Evolutionary conservation across 345 rosid species (phyloP).

Genomic region (Brassica carinata): DNA sequence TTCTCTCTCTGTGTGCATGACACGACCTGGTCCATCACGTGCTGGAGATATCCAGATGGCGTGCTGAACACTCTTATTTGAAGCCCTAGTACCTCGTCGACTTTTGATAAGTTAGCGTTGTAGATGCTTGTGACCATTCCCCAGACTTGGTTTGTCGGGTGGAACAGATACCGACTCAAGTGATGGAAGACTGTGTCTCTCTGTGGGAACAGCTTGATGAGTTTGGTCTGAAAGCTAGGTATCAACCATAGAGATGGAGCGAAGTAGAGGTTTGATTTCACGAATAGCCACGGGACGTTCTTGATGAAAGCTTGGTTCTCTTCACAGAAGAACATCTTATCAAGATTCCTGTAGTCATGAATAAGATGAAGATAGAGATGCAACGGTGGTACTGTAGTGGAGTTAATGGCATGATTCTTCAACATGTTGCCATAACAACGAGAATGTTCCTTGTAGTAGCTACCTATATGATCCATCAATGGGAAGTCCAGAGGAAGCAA

Average conservation of each 20-base stretch:
- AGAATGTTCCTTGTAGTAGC: conserved; percentile 30
- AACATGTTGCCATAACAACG: conserved; percentile 33
- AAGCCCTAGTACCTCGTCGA: conserved; percentile 39
- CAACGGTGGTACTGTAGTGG: background rate
- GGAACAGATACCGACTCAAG: conserved; percentile 41
- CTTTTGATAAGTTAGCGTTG: conserved; percentile 30
- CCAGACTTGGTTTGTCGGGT: conserved; percentile 48
- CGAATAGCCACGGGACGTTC: conserved; percentile 42
- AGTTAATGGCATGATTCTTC: background rate
- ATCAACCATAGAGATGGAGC: conserved; percentile 40
- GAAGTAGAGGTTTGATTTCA: conserved; percentile 28
- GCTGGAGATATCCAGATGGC: background rate
- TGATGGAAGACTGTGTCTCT: conserved; percentile 43
- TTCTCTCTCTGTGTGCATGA: conserved; percentile 35
- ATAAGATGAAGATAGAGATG: background rate
- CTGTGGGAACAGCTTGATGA: conserved; percentile 31
- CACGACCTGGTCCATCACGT: conserved; percentile 38
- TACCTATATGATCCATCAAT: conserved; percentile 34
- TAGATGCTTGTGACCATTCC: conserved; percentile 34
- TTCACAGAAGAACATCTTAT: background rate
- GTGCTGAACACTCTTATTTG: conserved; percentile 32
- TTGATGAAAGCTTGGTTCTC: background rate
- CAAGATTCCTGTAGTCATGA: background rate
- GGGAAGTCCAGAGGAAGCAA: conserved; percentile 58
- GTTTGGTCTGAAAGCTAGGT: conserved; percentile 23